phyloP scores from a whole-genome alignment of 768 basidiomycete species.

The Fistulinella prunicolor region DNA sequence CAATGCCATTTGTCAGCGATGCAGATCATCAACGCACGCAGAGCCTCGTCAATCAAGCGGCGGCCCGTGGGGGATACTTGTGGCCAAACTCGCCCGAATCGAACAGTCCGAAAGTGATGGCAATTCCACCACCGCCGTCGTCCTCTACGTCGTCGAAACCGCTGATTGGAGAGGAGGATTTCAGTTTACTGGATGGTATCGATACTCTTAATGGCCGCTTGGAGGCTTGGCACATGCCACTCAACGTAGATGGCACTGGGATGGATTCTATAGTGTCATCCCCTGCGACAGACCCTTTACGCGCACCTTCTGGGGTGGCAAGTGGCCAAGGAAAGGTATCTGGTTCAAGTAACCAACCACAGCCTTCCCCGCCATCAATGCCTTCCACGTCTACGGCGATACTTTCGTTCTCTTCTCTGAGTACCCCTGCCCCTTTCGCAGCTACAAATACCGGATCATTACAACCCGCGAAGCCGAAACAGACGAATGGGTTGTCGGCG shows the following conservation, averaged over 20 bases:
- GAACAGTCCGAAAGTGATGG: conserved; percentile 23
- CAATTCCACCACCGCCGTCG: conserved; percentile 29
- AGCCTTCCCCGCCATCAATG: conserved; percentile 18
- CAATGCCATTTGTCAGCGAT: conserved; percentile 29
- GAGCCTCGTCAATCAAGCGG: conserved; percentile 56
- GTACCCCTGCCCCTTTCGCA: conserved; percentile 5
- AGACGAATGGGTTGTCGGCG: conserved; percentile 64
- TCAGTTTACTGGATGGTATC: conserved; percentile 20
- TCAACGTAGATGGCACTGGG: neutral
- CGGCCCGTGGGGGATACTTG: conserved; percentile 38
- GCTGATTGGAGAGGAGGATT: neutral
- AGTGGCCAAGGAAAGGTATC: no score
- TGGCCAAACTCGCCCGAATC: conserved; percentile 36
- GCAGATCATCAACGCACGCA: conserved; percentile 56
- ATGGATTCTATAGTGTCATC: neutral
- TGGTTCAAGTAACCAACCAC: conserved; percentile 7
- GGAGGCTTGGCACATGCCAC: neutral
- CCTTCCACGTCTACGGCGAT: conserved; percentile 16
- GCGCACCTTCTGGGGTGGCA: no score
- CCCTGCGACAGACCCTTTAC: neutral
- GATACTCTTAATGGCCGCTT: neutral
- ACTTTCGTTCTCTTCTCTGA: conserved; percentile 15
- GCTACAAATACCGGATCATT: conserved; percentile 7
- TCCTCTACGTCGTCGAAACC: conserved; percentile 4
- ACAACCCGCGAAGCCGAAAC: conserved; percentile 18